A percentile compares a stretch with the other conserved stretches of the same genome.
Conservation (phyloP, 2,329 filamentous ascomycete genomes). For the Huntiella decipiens region DNA sequence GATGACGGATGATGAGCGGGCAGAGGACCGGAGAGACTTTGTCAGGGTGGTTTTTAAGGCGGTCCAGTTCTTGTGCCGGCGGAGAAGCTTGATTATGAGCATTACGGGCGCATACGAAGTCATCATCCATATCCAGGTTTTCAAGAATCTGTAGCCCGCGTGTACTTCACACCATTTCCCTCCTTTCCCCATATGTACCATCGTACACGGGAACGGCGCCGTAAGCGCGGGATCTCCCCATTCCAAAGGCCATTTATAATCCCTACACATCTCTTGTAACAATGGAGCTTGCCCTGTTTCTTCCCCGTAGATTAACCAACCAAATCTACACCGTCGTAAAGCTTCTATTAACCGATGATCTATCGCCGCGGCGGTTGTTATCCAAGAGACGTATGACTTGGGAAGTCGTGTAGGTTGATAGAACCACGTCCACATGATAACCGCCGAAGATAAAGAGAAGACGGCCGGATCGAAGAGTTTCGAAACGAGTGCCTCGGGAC, state of each 20-base stretch:
- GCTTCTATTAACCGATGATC: constrained; percentile 57
- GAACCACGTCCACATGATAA: constrained; percentile 84
- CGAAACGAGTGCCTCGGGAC: constrained; percentile 23
- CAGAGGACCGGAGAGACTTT: constrained; percentile 36
- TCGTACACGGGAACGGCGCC: constrained; percentile 59
- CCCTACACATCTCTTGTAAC: constrained; percentile 51
- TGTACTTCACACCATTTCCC: constrained; percentile 52
- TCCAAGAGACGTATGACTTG: constrained; percentile 62
- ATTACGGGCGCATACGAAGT: constrained; percentile 61
- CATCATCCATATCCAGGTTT: constrained; percentile 56
- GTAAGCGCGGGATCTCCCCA: constrained; percentile 56
- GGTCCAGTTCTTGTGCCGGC: constrained; percentile 21
- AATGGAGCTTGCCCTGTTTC: constrained; percentile 52
- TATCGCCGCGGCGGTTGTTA: constrained; percentile 54
- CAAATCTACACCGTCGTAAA: constrained; percentile 44
- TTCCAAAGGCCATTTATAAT: constrained; percentile 46
- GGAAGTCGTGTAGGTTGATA: constrained; percentile 56
- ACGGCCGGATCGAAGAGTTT: constrained; percentile 41
- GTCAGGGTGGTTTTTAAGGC: constrained; percentile 29
- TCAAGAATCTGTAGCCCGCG: constrained; percentile 45
- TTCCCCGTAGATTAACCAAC: constrained; percentile 50
- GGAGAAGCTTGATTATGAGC: constrained; percentile 36
- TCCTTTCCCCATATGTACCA: constrained; percentile 66
- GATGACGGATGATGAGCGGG: constrained; percentile 58
- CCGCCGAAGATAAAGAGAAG: constrained; percentile 51